Evolutionary conservation across 371 early-diverging fungal species (phyloP), one percentile per base, ranked within the genome.

Genomic region (Smittium culicis): DNA sequence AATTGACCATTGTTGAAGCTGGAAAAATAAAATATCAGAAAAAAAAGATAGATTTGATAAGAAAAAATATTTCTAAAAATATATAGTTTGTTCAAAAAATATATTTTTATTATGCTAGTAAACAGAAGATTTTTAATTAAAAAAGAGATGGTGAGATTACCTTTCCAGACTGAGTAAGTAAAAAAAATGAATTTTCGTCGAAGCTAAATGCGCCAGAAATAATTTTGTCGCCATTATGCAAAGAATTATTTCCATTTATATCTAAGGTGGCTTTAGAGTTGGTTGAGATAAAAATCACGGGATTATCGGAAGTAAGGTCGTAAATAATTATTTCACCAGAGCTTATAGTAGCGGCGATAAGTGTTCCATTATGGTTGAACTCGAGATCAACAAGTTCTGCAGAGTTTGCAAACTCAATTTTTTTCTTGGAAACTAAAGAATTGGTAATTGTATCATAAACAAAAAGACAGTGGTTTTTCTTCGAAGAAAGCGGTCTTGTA

Each of bases 341-440:
- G 65, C 35, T 67, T 66, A 61, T 66, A 3, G 69, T 71, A 55
- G 76, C 71, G 2, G 67, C 77, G 0, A 67, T 71, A 68, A 76
- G 67, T 34, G 65, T 71, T 17, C 69, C 77, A 67, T 76, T 76
- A 69, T 76, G 77, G 66, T 76, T 76, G 66, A 76, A 70, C 24
- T 69, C 66, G 0, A 70, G 71, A 54, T 73, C 58, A 11, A 75
- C 65, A n/a, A 70, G 70, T n/a, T 77, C 73, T 29, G 20, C 45
- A 11, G 45, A 20, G 5, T 5, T 45, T 11, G 45, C 20, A 45
- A 20, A 45, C 5, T 45, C 5, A 20, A 45, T 45, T 45, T 11
- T 45, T 45, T 45, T 45, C 20, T 45, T 20, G 20, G 11, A 45
- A 45, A 20, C 20, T 5, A 45, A 20, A 20, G 45, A 64, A 28